These are phyloP conservation scores for Nemania sp. DNA, from an alignment of 2,329 filamentous ascomycete species.

Conservation along the genomic window DNA sequence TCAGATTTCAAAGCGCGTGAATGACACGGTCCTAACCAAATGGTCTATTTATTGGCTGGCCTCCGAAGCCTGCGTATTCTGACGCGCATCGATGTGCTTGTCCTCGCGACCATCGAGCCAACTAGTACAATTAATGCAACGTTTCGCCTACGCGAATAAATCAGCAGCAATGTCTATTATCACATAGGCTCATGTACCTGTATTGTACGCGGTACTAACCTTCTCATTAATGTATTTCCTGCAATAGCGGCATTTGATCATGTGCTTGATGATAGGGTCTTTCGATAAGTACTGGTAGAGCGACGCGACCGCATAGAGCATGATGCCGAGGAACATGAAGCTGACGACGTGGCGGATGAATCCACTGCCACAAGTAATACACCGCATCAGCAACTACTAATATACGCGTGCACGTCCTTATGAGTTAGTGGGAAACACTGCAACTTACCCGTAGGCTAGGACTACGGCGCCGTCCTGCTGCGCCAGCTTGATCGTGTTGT, in stretches of 20 bases:
- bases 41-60: neutral
- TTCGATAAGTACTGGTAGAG: conserved; percentile 63
- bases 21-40: no score
- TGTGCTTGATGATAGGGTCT: conserved; percentile 72
- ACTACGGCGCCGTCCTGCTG: conserved; percentile 72
- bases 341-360: conserved; percentile 68
- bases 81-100: no score
- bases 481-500: conserved; percentile 72
- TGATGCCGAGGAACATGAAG: conserved; percentile 67
- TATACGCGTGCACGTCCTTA: no score
- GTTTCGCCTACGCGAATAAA: conserved; percentile 41
- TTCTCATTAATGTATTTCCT: conserved; percentile 40
- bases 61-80: no score
- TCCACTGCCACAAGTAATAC: conserved; percentile 49
- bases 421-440: no score
- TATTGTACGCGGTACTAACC: conserved; percentile 26
- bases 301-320: conserved; percentile 65
- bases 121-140: conserved; percentile 60
- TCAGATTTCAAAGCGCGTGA: no score
- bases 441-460: conserved; percentile 68
- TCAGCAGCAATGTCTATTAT: neutral
- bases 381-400: no score
- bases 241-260: conserved; percentile 70
- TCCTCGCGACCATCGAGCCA: conserved; percentile 61
- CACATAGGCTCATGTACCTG: no score